Evolutionary conservation across 192 early-diverging fungal genomes (phyloP), one percentile per base, ranked within the genome.

Genomic region (Coemansia umbellata): DNA sequence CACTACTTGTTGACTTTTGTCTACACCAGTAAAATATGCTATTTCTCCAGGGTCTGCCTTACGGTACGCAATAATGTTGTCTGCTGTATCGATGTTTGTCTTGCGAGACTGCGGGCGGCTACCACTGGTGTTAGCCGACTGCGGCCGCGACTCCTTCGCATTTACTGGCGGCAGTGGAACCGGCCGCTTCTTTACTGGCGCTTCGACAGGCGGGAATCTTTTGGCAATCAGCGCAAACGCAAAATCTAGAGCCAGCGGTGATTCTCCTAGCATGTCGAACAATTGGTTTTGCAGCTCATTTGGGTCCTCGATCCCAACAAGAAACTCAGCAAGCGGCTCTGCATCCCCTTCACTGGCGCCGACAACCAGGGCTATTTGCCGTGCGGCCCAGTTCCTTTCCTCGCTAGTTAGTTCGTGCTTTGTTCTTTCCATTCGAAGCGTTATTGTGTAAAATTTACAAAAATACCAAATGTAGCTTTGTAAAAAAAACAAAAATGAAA

Each of bases 231-330:
- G 62, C 17, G 51, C 47, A 22, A 44, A 50, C 7, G 43, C 57
- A 47, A 76, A 76, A 31, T 69, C 55, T 6, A 76, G 50, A 9
- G 73, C 73, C 24, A 65, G 22, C 17, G 73, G 73, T 13, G 73
- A 69, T 41, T 69, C 66, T 33, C 73, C 73, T 4, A 76, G 58
- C 73, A 76, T 76, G 32, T 76, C 73, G 19, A 69, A 56, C 50
- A 69, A 26, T 17, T 76, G 73, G 19, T 47, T 32, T 35, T 76
- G 73, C 4, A 76, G 61, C 47, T 76, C 73, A 32, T 39, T 55
- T 0, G 60, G 52, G 35, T 53, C 56, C 14, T 42, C 60, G n/a
- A 76, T 47, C 15, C 58, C 48, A 1, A 36, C 5, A 3, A 76
- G 40, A 37, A 76, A 76, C 11, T 65, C 66, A 1, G 66, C 73